These are phyloP conservation scores for Aquilaria sinensis DNA, from an alignment of 345 rosid genomes.

Conservation along the genomic window DNA sequence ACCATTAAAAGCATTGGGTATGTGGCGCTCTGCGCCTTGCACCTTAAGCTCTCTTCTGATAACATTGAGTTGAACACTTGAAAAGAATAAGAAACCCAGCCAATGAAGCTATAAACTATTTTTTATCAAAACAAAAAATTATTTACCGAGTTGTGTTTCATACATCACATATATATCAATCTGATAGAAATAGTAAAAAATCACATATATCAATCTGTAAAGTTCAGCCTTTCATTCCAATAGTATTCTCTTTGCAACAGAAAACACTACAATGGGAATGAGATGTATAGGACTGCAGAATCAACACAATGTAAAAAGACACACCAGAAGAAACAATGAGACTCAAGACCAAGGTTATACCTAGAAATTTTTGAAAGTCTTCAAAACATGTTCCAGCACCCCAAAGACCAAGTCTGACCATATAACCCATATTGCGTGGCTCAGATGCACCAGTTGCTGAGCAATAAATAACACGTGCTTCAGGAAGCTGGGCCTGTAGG, in stretches of 20 bases:
- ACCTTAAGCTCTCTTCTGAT: no score
- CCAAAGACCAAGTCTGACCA: constrained; percentile 99
- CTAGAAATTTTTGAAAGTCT: constrained; percentile 72
- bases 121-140: no score
- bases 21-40: no score
- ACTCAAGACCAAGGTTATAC: constrained; percentile 25
- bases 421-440: constrained; percentile 98
- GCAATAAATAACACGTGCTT: constrained; percentile 95
- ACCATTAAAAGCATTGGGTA: no score
- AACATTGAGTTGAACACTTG: no score
- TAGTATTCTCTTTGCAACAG: neutral
- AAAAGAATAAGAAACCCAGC: no score
- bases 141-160: no score
- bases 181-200: no score
- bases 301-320: neutral
- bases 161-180: no score
- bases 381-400: constrained; percentile 85
- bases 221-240: no score
- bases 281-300: neutral
- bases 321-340: neutral
- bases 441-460: constrained; percentile 99
- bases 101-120: no score
- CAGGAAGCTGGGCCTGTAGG: constrained; percentile 88
- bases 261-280: neutral
- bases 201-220: no score